A percentile compares a stretch with the other conserved stretches of the same genome.
Evolutionary conservation across 768 basidiomycete genomes (phyloP).

Genomic region (Galerina sulciceps): DNA sequence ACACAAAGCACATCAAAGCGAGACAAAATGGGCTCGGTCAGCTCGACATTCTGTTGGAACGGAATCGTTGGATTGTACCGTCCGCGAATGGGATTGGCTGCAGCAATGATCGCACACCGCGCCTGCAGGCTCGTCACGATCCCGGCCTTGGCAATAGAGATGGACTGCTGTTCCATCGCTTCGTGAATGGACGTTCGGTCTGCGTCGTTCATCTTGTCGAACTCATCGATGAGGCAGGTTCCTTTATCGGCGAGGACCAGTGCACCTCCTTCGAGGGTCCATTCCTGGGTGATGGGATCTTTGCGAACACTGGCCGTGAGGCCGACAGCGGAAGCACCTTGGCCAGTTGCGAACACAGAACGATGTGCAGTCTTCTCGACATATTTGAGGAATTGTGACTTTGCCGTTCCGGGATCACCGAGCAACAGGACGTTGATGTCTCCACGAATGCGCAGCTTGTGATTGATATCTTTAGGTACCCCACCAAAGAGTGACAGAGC

Average conservation of each 20-base stretch:
- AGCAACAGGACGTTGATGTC: conserved; percentile 97
- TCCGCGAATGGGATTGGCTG: conserved; percentile 96
- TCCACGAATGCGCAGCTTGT: conserved; percentile 94
- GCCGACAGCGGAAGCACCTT: conserved; percentile 98
- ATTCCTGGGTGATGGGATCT: conserved; percentile 95
- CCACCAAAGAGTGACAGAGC: conserved; percentile 96
- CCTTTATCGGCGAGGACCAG: conserved; percentile 99
- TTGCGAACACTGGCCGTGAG: conserved; percentile 98
- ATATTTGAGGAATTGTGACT: conserved; percentile 98
- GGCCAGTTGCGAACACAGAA: conserved; percentile 97
- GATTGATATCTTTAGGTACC: conserved; percentile 93
- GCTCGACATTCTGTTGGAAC: conserved; percentile 97
- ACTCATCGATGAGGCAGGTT: conserved; percentile 97
- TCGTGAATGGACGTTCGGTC: conserved; percentile 99
- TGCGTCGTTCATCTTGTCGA: conserved; percentile 99
- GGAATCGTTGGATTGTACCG: conserved; percentile 98
- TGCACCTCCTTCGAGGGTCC: conserved; percentile 98
- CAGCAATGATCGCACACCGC: conserved; percentile 96
- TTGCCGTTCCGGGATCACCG: conserved; percentile 98
- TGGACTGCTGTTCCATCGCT: conserved; percentile 99
- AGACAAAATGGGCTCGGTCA: conserved; percentile 97
- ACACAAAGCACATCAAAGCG: conserved; percentile 98
- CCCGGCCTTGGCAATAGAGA: conserved; percentile 98
- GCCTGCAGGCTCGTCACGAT: conserved; percentile 99
- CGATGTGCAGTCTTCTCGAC: conserved; percentile 98